Conservation (phyloP, 306 rosid species). For the Canavalia ensiformis region DNA sequence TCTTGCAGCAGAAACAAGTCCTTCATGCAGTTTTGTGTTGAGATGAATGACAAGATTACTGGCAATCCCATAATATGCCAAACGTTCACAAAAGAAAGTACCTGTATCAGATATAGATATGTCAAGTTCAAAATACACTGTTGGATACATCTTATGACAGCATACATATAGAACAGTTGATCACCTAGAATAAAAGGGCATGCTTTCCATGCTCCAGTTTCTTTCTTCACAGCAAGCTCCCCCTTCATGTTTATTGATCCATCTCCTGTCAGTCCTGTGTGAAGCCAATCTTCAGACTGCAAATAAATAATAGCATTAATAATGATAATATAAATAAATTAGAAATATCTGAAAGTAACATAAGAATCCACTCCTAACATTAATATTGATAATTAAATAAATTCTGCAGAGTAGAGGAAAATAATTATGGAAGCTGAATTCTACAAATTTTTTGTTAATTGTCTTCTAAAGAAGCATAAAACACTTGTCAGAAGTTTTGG, state of each 20-base stretch:
- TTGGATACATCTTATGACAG: constrained; percentile 3
- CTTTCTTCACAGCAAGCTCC: constrained; percentile 55
- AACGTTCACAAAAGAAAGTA: constrained; percentile 81
- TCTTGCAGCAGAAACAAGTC: constrained; percentile 81
- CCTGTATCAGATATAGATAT: constrained; percentile 55
- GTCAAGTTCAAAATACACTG: not conserved
- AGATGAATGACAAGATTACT: constrained; percentile 86
- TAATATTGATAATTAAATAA: not conserved
- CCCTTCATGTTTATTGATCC: constrained; percentile 65
- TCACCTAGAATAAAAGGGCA: constrained; percentile 71
- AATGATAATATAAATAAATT: not conserved
- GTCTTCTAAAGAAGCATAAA: not conserved
- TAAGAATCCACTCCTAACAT: not conserved
- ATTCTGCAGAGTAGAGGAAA: not conserved
- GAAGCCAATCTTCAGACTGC: constrained; percentile 52
- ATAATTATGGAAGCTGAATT: not conserved
- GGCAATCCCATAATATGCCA: constrained; percentile 91
- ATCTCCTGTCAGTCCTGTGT: constrained; percentile 63
- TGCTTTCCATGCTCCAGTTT: constrained; percentile 74
- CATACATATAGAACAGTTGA: not conserved
- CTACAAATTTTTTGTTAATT: not conserved
- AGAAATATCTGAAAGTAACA: not conserved
- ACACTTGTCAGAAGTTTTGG: not conserved
- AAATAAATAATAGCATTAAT: not conserved
- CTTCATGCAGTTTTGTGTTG: constrained; percentile 73